Conservation (phyloP, 495 filamentous ascomycete genomes). For the Mycothermus thermophilus region DNA sequence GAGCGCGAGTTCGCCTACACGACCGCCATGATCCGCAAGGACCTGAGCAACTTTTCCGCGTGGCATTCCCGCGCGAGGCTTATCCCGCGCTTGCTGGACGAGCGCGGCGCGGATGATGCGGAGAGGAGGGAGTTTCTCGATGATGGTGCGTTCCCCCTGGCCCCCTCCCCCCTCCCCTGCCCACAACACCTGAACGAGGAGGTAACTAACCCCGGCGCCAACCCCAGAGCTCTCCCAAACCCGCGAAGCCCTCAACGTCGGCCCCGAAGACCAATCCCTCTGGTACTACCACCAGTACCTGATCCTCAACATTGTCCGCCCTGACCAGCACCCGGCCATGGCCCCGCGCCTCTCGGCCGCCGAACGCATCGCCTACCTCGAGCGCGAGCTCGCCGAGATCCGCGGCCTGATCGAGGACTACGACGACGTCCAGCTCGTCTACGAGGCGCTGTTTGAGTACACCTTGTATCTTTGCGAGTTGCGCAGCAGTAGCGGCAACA, state of each 20-base stretch:
- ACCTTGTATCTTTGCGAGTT: constrained; percentile 37
- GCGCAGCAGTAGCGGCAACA: no score
- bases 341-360: constrained; percentile 44
- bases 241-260: constrained; percentile 62
- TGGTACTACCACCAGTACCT: constrained; percentile 94
- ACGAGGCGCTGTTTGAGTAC: constrained; percentile 59
- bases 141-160: constrained; percentile 37
- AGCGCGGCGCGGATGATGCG: constrained; percentile 46
- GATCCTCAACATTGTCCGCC: constrained; percentile 44
- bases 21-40: constrained; percentile 64
- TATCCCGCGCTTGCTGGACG: constrained; percentile 59
- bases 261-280: constrained; percentile 79
- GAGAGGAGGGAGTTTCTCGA: constrained; percentile 57
- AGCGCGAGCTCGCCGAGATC: constrained; percentile 51
- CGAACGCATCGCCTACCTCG: constrained; percentile 53
- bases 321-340: constrained; percentile 37
- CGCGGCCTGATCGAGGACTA: constrained; percentile 62
- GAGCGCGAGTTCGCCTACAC: constrained; percentile 83
- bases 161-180: not conserved
- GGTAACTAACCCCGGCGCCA: not conserved
- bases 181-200: not conserved
- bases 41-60: constrained; percentile 89
- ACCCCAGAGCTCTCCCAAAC: constrained; percentile 55
- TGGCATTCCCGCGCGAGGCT: constrained; percentile 86
- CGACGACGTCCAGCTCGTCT: constrained; percentile 65